These are phyloP conservation scores for Pseudoturritis turrita DNA, from an alignment of 345 rosid species.

Conservation along the genomic window DNA sequence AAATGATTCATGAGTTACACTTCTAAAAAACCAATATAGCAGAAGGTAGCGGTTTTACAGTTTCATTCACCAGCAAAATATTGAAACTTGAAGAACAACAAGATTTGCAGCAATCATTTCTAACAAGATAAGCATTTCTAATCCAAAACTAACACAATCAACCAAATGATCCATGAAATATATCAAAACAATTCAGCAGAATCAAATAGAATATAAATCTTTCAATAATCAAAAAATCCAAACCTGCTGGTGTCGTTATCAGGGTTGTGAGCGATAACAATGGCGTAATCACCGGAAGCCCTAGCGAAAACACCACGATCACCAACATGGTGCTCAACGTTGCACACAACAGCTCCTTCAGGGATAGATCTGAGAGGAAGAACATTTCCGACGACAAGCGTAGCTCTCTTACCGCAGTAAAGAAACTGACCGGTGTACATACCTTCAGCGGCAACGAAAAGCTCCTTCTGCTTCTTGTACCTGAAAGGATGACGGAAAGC, in stretches of 20 bases:
- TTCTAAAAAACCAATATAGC: background rate
- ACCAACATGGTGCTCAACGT: conserved; percentile 73
- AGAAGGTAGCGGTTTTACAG: no score
- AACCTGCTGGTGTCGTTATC: conserved; percentile 66
- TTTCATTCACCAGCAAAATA: background rate
- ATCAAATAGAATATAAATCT: no score
- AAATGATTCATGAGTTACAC: background rate
- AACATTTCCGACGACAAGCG: conserved; percentile 51
- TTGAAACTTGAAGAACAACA: background rate
- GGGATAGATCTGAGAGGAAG: conserved; percentile 54
- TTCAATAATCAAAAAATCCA: no score
- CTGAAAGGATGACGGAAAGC: conserved; percentile 68
- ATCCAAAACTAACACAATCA: background rate
- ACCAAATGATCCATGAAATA: background rate
- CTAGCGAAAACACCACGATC: conserved; percentile 65
- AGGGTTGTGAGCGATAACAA: conserved; percentile 61
- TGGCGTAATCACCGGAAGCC: conserved; percentile 58
- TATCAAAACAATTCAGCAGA: background rate
- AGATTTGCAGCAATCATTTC: background rate
- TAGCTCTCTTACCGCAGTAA: conserved; percentile 55
- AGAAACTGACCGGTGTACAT: conserved; percentile 59
- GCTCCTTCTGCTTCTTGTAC: conserved; percentile 66
- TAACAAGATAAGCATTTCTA: background rate
- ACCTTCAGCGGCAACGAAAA: conserved; percentile 63
- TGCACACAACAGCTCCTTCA: conserved; percentile 71